Evolutionary conservation across 1,284 basidiomycete species (phyloP), one percentile per base, ranked within the genome.

Genomic region (Fomitopsis palustris): DNA sequence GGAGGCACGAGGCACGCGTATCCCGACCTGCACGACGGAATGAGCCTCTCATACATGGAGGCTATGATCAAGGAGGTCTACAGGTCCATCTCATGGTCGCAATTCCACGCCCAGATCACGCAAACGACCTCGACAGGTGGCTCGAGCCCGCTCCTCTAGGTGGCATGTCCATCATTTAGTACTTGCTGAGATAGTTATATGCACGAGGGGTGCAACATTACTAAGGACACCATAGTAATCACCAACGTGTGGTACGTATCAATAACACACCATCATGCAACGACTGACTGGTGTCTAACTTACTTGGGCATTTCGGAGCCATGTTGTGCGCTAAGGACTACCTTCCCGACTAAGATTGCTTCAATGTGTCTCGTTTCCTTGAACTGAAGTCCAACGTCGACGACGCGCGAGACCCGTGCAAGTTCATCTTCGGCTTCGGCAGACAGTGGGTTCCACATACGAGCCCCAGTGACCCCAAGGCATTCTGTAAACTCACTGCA

Each of bases 31-130:
- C 56, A 56, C 5, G 76, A 77, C 47, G 31, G 64, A 14, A 58
- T 60, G 7, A 41, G 57, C 2, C 61, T 77, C 8, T 70, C 73
- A 1, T 76, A 75, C 57, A 56, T 75, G 16, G 57, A 66, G 10
- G 72, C 70, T 0, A 51, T 74, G 4, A 61, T 75, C 10, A 71
- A 72, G 56, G 77, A 78, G 59, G 60, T 68, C 0, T 52, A 71
- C 39, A 58, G 71, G 33, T 73, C 9, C 29, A 19, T 16, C 6
- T 16, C 6, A n/a, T n/a, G 8, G 21, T 42, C 7, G 39, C 21
- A 21, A 12, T 16, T 6, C 14, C 9, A 1, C 9, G 31, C 7
- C 6, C 12, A 37, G 23, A 27, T 49, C 42, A 33, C 14, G 25
- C 9, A 7, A 6, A 33, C 31, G 7, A 33, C 31, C 6, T 33